These are phyloP conservation scores for Pleurozium schreberi DNA, from an alignment of 225 moss, liverwort and hornwort genomes.

Conservation along the genomic window DNA sequence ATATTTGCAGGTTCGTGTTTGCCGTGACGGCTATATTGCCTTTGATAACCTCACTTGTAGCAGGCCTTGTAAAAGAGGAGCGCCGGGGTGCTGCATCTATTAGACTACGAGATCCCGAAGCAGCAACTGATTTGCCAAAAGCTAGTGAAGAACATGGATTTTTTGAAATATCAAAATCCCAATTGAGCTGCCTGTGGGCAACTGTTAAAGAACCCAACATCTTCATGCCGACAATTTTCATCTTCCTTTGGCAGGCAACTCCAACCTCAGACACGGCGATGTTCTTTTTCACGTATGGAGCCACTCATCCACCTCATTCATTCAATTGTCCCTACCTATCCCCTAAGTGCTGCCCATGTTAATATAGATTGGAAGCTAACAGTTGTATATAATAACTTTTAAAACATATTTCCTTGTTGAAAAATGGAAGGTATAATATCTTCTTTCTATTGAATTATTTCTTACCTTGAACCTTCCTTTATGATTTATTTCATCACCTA, in stretches of 20 bases:
- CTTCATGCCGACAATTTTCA: constrained; percentile 82
- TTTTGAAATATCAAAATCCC: constrained; percentile 49
- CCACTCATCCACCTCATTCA: neutral
- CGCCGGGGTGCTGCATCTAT: constrained; percentile 8
- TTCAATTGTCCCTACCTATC: neutral
- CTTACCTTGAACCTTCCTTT: neutral
- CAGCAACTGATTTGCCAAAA: constrained; percentile 11
- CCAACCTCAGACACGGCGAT: constrained; percentile 89
- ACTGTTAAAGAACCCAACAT: constrained; percentile 87
- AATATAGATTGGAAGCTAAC: neutral
- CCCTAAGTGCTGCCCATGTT: neutral
- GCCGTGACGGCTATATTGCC: constrained; percentile 63
- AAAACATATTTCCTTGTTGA: neutral
- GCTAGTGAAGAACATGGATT: constrained; percentile 31
- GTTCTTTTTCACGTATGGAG: constrained; percentile 84
- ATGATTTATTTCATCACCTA: neutral
- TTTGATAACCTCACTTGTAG: constrained; percentile 75
- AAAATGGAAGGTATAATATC: neutral
- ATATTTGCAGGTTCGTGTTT: constrained; percentile 74
- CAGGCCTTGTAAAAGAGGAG: constrained; percentile 76
- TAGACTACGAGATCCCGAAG: constrained; percentile 25
- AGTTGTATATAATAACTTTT: neutral
- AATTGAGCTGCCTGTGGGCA: constrained; percentile 67
- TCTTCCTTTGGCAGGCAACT: constrained; percentile 93
- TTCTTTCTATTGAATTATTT: neutral